These are phyloP conservation scores for Earliella scabrosa DNA, from an alignment of 1,284 basidiomycete species.

Conservation along the genomic window DNA sequence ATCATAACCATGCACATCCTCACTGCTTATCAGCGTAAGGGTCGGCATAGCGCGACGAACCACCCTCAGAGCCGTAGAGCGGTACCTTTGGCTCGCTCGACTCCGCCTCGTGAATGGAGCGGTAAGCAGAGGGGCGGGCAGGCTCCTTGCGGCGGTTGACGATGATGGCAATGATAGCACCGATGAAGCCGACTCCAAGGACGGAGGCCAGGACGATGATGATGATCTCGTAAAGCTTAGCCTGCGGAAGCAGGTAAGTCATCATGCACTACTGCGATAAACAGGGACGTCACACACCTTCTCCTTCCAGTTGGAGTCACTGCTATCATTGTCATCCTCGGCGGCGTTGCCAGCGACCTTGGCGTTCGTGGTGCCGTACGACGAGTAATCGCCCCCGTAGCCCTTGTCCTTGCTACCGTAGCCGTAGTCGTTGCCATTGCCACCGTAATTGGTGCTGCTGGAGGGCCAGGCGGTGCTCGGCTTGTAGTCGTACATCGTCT, in stretches of 20 bases:
- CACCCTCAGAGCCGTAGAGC: slow-evolving; percentile 32
- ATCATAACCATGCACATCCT: neutral
- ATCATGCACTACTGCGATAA: neutral
- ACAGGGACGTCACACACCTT: slow-evolving; percentile 14
- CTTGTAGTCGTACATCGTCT: neutral
- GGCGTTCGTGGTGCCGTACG: neutral
- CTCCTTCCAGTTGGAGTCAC: slow-evolving; percentile 11
- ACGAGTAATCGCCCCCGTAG: neutral
- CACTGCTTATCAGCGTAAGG: slow-evolving; percentile 30
- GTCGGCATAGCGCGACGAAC: slow-evolving; percentile 26
- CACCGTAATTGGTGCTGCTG: neutral
- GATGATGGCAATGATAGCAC: slow-evolving; percentile 19
- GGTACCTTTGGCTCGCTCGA: slow-evolving; percentile 20
- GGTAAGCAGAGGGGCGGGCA: slow-evolving; percentile 26
- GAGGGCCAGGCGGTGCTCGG: neutral
- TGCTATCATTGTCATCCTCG: slow-evolving; percentile 18
- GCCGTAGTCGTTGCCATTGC: neutral
- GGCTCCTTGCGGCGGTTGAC: slow-evolving; percentile 21
- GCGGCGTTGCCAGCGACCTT: slow-evolving; percentile 22
- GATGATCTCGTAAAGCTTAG: slow-evolving; percentile 30
- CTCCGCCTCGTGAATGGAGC: slow-evolving; percentile 27
- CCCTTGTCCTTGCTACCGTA: neutral
- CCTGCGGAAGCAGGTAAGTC: slow-evolving; percentile 2
- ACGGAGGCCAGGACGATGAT: slow-evolving; percentile 28
- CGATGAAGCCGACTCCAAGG: slow-evolving; percentile 22